These are phyloP conservation scores for Hanseniaspora thailandica DNA, from an alignment of 805 yeast species.

Conservation along the genomic window DNA sequence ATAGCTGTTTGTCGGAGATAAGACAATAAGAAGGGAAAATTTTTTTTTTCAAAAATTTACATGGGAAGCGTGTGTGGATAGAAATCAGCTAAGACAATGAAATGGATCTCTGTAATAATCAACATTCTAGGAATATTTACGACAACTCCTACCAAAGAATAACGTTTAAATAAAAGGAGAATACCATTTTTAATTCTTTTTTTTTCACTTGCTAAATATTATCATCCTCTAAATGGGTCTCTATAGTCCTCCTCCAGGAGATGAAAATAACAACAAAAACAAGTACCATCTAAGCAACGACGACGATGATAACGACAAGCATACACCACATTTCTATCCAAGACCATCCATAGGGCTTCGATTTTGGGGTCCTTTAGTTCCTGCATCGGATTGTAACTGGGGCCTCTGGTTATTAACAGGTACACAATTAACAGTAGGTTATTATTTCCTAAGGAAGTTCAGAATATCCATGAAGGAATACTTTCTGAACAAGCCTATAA, in stretches of 20 bases:
- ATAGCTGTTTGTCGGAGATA: no score
- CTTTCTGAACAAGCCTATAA: conserved; percentile 15
- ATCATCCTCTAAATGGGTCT: conserved; percentile 22
- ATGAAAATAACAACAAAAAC: conserved; percentile 17
- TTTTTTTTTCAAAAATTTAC: no score
- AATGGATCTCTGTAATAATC: no score
- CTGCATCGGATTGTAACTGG: conserved; percentile 52
- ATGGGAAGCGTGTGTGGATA: no score
- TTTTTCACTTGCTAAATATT: no score
- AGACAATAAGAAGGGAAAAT: no score
- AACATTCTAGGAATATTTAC: no score
- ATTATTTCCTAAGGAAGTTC: conserved; percentile 9
- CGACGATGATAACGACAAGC: conserved; percentile 15
- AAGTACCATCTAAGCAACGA: conserved; percentile 9
- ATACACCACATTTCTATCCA: conserved; percentile 23
- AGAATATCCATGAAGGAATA: conserved; percentile 13
- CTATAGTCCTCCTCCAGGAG: conserved; percentile 24
- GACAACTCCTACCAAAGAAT: no score
- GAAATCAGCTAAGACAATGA: no score
- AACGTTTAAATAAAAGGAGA: no score
- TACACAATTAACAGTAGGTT: conserved; percentile 42
- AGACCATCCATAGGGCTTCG: conserved; percentile 50
- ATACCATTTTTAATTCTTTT: no score
- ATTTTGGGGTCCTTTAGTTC: conserved; percentile 62
- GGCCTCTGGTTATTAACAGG: conserved; percentile 45